phyloP scores from a whole-genome alignment of 2,329 filamentous ascomycete species.

The Raffaelea ambrosiae region DNA sequence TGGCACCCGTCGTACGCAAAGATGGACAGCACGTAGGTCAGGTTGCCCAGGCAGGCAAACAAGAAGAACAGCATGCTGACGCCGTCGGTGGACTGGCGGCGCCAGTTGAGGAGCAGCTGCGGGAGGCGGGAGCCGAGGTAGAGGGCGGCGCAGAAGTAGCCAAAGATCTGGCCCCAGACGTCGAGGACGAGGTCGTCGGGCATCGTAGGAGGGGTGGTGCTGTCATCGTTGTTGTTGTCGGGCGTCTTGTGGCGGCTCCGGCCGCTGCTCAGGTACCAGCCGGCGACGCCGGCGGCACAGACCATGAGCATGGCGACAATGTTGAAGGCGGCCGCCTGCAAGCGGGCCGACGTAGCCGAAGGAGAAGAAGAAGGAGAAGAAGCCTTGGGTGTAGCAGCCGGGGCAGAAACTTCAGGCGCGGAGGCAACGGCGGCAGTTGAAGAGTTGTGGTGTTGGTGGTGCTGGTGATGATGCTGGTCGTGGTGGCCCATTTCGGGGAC shows the following conservation, averaged over 20 bases:
- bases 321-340: slow-evolving; percentile 64
- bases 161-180: slow-evolving; percentile 78
- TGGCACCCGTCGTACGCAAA: slow-evolving; percentile 80
- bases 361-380: slow-evolving; percentile 20
- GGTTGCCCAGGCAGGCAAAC: slow-evolving; percentile 90
- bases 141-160: slow-evolving; percentile 80
- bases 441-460: neutral
- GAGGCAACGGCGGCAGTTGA: neutral
- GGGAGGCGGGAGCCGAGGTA: slow-evolving; percentile 87
- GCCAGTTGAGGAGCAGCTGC: slow-evolving; percentile 85
- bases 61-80: slow-evolving; percentile 93
- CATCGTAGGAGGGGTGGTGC: too few relatives aligned
- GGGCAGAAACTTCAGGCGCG: neutral
- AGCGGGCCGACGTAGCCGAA: slow-evolving; percentile 30
- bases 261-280: slow-evolving; percentile 68
- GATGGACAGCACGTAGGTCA: slow-evolving; percentile 89
- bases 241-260: slow-evolving; percentile 24
- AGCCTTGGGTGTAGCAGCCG: neutral
- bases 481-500: slow-evolving; percentile 4
- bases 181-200: slow-evolving; percentile 55
- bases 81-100: slow-evolving; percentile 86
- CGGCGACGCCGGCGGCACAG: slow-evolving; percentile 70
- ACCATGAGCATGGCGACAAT: slow-evolving; percentile 69
- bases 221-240: slow-evolving; percentile 19
- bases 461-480: neutral